Conservation (phyloP, 2,329 filamentous ascomycete species). For the Amphichorda felina region DNA sequence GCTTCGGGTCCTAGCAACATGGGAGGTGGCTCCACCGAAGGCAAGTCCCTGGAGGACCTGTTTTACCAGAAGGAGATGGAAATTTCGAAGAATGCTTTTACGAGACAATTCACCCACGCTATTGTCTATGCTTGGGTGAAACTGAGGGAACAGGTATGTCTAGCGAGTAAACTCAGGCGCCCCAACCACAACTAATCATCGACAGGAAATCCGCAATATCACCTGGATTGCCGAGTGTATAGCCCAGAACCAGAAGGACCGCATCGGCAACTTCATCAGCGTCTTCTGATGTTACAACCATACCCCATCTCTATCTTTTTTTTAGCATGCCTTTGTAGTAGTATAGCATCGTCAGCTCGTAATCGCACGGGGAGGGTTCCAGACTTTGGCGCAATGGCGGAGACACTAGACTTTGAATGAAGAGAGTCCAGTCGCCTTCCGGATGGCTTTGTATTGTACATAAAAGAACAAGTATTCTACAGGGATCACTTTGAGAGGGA, state of each 20-base stretch:
- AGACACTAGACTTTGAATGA: constrained; percentile 6
- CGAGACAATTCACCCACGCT: constrained; percentile 86
- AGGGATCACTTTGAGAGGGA: constrained; percentile 16
- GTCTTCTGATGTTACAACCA: constrained; percentile 53
- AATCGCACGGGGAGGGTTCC: constrained; percentile 21
- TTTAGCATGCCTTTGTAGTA: constrained; percentile 29
- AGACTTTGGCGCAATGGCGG: constrained; percentile 18
- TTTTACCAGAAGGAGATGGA: constrained; percentile 99
- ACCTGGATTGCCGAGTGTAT: constrained; percentile 99
- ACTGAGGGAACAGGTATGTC: constrained; percentile 85
- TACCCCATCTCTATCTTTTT: constrained; percentile 9
- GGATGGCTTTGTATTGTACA: constrained; percentile 33
- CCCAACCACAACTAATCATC: neutral
- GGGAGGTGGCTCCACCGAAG: constrained; percentile 67
- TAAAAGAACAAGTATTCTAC: constrained; percentile 31
- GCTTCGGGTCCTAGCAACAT: constrained; percentile 70
- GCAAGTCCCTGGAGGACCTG: constrained; percentile 87
- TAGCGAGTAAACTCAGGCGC: too few relatives aligned
- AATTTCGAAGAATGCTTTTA: constrained; percentile 89
- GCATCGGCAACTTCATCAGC: constrained; percentile 97
- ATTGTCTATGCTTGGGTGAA: constrained; percentile 98
- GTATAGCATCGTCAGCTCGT: constrained; percentile 25
- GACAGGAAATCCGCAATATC: constrained; percentile 95
- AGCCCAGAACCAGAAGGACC: constrained; percentile 98
- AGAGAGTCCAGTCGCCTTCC: constrained; percentile 5